Conservation (phyloP, 768 basidiomycete species). For the Infundibulicybe gibba region DNA sequence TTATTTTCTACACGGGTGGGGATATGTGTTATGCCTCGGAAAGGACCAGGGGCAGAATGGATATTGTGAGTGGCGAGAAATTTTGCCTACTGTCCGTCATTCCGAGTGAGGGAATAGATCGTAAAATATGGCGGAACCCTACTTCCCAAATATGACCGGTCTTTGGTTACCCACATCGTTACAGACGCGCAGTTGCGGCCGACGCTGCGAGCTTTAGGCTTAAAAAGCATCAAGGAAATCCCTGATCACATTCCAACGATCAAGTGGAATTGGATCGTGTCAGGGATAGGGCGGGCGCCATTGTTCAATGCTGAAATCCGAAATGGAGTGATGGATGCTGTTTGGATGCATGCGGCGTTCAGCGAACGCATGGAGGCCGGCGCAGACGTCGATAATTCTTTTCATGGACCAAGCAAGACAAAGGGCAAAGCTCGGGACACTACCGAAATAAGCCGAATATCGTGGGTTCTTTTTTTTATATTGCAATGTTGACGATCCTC, state of each 20-base stretch:
- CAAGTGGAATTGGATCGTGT: constrained; percentile 58
- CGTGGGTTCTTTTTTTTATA: constrained; percentile 29
- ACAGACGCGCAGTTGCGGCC: constrained; percentile 34
- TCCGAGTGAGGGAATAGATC: constrained; percentile 38
- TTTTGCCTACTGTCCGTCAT: constrained; percentile 1
- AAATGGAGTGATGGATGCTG: constrained; percentile 27
- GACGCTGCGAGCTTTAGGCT: constrained; percentile 39
- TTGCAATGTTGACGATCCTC: constrained; percentile 7
- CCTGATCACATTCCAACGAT: constrained; percentile 65
- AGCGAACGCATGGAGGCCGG: constrained; percentile 44
- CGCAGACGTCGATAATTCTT: constrained; percentile 7
- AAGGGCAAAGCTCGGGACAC: constrained; percentile 20
- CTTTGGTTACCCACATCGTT: constrained; percentile 63
- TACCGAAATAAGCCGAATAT: constrained; percentile 41
- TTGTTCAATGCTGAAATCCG: constrained; percentile 20
- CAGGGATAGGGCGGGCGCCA: constrained; percentile 26
- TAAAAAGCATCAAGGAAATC: constrained; percentile 51
- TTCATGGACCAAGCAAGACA: constrained; percentile 12
- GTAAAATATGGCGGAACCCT: constrained; percentile 61
- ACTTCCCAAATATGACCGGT: constrained; percentile 52
- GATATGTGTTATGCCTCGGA: constrained; percentile 52
- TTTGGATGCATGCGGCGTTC: constrained; percentile 47
- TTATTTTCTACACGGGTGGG: constrained; percentile 56
- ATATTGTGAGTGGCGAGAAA: constrained; percentile 45
- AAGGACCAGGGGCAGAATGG: constrained; percentile 54